Evolutionary conservation across 345 rosid genomes (phyloP).

Genomic region (Hibiscus mutabilis): DNA sequence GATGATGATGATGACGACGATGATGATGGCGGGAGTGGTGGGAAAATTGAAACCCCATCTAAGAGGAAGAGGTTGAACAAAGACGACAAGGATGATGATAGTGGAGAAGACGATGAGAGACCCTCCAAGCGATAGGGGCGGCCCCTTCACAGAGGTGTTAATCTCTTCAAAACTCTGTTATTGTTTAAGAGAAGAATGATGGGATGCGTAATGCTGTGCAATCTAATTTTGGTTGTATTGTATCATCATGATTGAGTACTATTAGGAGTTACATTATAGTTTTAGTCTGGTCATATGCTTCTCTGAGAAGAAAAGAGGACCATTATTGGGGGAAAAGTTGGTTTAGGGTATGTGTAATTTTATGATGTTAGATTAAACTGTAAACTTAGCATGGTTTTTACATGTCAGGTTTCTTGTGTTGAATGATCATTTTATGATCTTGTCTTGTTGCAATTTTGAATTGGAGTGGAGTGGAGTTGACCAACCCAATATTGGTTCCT

Average conservation of each 20-base stretch:
- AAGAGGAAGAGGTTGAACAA: conserved; percentile 59
- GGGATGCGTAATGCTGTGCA: no score
- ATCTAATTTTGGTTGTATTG: conserved; percentile 20
- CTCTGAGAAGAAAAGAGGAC: conserved; percentile 2
- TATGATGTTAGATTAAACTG: conserved; percentile 15
- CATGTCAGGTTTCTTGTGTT: no score
- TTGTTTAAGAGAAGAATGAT: conserved; percentile 26
- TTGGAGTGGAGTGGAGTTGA: no score
- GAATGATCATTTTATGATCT: no score
- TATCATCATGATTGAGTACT: conserved; percentile 16
- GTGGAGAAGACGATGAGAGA: conserved; percentile 79
- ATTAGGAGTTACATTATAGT: conserved; percentile 13
- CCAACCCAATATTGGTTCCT: no score
- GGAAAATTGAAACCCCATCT: conserved; percentile 55
- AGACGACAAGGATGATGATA: conserved; percentile 42
- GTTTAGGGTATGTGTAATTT: conserved; percentile 22
- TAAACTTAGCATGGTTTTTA: conserved; percentile 2
- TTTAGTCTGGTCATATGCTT: conserved; percentile 16
- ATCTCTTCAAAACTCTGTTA: conserved; percentile 23
- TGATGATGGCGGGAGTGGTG: conserved; percentile 29
- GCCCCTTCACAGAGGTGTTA: conserved; percentile 28
- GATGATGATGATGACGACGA: conserved; percentile 43
- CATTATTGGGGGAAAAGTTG: background rate
- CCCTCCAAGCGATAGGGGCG: conserved; percentile 81
- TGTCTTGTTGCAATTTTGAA: no score